Conservation (phyloP, 345 rosid species). For the Salix arbutifolia region DNA sequence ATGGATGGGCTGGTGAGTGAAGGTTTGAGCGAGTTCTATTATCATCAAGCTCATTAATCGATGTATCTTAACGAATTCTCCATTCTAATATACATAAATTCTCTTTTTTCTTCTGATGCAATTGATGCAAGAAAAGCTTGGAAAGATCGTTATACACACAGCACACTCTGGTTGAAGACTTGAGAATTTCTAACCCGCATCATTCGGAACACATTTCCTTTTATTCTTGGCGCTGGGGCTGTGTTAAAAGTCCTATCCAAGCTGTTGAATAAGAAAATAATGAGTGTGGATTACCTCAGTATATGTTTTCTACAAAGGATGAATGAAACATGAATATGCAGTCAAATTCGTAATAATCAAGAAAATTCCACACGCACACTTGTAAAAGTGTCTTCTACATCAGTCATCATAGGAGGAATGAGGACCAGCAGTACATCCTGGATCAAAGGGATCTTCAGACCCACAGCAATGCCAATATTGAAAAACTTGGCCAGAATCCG, state of each 20-base stretch:
- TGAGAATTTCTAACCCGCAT: too few species aligned
- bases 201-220: too few species aligned
- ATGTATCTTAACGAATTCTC: too few species aligned
- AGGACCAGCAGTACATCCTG: constrained; percentile 81
- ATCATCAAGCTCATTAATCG: background rate
- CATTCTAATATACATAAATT: too few species aligned
- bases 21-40: background rate
- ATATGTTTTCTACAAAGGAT: background rate
- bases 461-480: constrained; percentile 98
- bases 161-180: too few species aligned
- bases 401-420: constrained; percentile 79
- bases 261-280: background rate
- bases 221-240: background rate
- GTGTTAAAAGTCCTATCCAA: background rate
- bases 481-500: constrained; percentile 60
- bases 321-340: background rate
- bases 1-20: background rate
- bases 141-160: too few species aligned
- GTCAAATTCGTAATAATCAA: background rate
- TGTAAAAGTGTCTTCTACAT: constrained; percentile 4
- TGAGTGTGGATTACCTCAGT: background rate
- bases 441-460: constrained; percentile 82
- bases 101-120: too few species aligned
- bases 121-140: too few species aligned
- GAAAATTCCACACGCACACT: background rate